Percentiles rank a stretch among this genome's conserved stretches.
phyloP scores from a whole-genome alignment of 768 basidiomycete species.

The Auriscalpium orientale region DNA sequence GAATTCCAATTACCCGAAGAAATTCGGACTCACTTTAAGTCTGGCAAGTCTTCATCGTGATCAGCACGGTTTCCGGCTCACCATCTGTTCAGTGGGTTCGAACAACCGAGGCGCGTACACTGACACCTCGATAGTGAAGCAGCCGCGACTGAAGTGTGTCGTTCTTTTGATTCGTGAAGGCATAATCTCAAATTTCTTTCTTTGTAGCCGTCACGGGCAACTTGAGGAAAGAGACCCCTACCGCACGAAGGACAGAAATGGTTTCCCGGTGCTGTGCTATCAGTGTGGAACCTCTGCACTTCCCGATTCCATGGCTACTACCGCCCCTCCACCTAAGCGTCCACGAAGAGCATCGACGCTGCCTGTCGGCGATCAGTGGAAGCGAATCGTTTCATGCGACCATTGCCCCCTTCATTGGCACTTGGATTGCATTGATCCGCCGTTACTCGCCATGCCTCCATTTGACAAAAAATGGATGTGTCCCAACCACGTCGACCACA shows the following conservation, averaged over 20 bases:
- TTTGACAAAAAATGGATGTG: constrained; percentile 98
- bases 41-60: constrained; percentile 43
- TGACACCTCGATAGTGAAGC: constrained; percentile 69
- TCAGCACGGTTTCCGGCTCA: constrained; percentile 2
- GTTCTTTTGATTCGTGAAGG: constrained; percentile 1
- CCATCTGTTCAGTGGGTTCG: constrained; percentile 52
- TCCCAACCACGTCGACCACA: constrained; percentile 89
- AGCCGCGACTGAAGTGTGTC: constrained; percentile 76
- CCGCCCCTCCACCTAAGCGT: constrained; percentile 47
- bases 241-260: constrained; percentile 79
- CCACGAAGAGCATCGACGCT: constrained; percentile 39
- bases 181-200: constrained; percentile 2
- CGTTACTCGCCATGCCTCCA: constrained; percentile 76
- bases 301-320: constrained; percentile 43
- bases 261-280: constrained; percentile 82
- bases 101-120: constrained; percentile 79
- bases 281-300: constrained; percentile 79
- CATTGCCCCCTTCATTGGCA: constrained; percentile 95
- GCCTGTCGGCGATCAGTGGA: constrained; percentile 41
- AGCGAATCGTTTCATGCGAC: constrained; percentile 86
- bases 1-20: constrained; percentile 87
- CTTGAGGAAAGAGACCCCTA: constrained; percentile 88
- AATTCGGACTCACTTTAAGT: constrained; percentile 75
- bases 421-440: constrained; percentile 92
- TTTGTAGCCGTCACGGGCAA: constrained; percentile 70